Evolutionary conservation across 163 green algal genomes (phyloP).

Genomic region (Scenedesmus sp.): DNA sequence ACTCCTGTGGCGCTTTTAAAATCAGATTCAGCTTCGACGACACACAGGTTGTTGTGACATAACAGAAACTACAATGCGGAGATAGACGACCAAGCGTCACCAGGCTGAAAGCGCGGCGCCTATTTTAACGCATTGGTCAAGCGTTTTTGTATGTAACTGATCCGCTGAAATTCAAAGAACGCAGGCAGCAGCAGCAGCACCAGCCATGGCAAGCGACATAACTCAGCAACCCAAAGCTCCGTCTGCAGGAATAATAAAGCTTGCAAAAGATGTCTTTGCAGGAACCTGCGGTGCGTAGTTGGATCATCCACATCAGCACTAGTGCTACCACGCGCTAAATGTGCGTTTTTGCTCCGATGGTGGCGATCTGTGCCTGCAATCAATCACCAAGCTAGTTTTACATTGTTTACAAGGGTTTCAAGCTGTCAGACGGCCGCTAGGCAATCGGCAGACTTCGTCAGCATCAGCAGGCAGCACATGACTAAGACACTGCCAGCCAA

Average conservation of each 20-base stretch:
- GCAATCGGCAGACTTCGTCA: background rate
- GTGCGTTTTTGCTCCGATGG: background rate
- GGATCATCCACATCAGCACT: background rate
- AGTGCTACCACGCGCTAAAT: background rate
- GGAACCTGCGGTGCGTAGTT: slow-evolving; percentile 77
- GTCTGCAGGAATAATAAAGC: slow-evolving; percentile 55
- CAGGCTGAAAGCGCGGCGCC: background rate
- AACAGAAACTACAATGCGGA: background rate
- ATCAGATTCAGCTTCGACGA: no score
- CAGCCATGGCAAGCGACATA: background rate
- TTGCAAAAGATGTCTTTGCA: slow-evolving; percentile 84
- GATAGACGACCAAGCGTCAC: background rate
- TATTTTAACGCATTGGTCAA: background rate
- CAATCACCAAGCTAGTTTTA: background rate
- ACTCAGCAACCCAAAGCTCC: slow-evolving; percentile 11
- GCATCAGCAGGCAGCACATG: background rate
- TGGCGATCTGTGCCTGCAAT: background rate
- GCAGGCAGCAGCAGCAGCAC: slow-evolving; percentile 29
- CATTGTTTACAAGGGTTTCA: background rate
- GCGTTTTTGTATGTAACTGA: no score
- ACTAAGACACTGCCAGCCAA: slow-evolving; percentile 1
- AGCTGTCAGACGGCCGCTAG: background rate
- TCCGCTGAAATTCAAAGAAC: background rate
- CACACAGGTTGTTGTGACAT: background rate
- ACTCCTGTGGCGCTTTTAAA: no score